Base-by-base conservation (phyloP, 2,329 filamentous ascomycete genomes). In the Scopulariopsis brevicaulis region DNA sequence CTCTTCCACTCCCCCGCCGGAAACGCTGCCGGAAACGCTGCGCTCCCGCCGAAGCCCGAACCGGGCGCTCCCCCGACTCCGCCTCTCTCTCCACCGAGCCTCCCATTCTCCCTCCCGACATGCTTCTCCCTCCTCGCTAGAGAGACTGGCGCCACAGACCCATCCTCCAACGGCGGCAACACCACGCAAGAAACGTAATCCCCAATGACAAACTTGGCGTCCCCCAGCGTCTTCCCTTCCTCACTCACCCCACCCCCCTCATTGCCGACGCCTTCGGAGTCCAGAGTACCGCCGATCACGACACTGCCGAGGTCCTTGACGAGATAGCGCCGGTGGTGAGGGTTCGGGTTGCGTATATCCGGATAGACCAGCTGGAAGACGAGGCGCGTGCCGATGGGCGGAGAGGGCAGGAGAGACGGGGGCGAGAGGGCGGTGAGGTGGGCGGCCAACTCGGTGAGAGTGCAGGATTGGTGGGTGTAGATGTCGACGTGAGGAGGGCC, bases 151-250 rank as follows among this genome's bases (percentile, higher is more conserved):
- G 85, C 85, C 46, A 95, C 84, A 35, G 81, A 82, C 0, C 91
- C 91, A 68, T 93, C 87, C 35, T 82, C 74, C 28, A 88, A 73
- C 1, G 90, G 89, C 50, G 89, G 85, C 58, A 93, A 75, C 60
- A 96, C 85, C 5, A 90, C 89, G 68, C 89, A 93, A 59, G 87
- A 86, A 48, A 97, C 79, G 67, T 88, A 96, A 70, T 97, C 93
- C 0, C 93, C 93, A 61, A 94, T 87, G 12, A 96, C 87, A 66
- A 96, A 96, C 24, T 86, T 82, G 37, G 82, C 84, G 57, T 95
- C 89, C 43, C 78, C 78, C 35, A 97, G 73, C 10, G 89, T 92
- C 73, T 87, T 93, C 32, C 84, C 78, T 12, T 83, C 80, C 32
- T 89, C 85, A 6, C 80, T 80, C 22, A 57, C 37, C 77, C 77